These are phyloP conservation scores for Hirschioporus abietinus DNA, from an alignment of 768 basidiomycete species.

Conservation along the genomic window DNA sequence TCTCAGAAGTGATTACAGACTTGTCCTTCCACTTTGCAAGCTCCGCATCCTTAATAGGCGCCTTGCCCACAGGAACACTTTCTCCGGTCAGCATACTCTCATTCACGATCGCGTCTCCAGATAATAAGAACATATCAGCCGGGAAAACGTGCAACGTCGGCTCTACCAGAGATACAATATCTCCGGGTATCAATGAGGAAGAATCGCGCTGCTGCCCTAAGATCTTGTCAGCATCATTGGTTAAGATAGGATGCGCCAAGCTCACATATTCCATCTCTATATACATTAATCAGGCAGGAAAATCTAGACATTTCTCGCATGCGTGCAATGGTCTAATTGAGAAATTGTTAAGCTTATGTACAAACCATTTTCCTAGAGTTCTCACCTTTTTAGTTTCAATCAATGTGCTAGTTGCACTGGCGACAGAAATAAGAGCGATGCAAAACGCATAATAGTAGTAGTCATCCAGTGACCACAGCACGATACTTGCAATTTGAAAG, in stretches of 20 bases:
- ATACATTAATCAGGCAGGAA: constrained; percentile 67
- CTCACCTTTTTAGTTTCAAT: constrained; percentile 86
- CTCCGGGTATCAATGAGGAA: constrained; percentile 80
- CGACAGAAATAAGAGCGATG: constrained; percentile 84
- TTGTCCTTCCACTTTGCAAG: constrained; percentile 64
- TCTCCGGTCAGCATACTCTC: constrained; percentile 99
- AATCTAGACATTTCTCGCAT: constrained; percentile 98
- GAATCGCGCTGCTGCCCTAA: constrained; percentile 73
- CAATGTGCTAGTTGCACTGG: constrained; percentile 81
- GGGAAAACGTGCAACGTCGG: constrained; percentile 72
- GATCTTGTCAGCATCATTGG: constrained; percentile 5
- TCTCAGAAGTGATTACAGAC: constrained; percentile 53
- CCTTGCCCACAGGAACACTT: constrained; percentile 93
- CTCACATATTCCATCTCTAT: constrained; percentile 70
- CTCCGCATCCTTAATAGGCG: constrained; percentile 75
- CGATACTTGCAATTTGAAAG: constrained; percentile 93
- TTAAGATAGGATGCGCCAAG: constrained; percentile 7
- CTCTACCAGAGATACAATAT: constrained; percentile 84
- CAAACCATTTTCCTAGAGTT: not conserved
- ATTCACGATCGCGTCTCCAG: constrained; percentile 96
- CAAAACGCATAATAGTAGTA: constrained; percentile 98
- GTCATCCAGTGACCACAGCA: constrained; percentile 91
- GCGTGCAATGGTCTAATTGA: constrained; percentile 69
- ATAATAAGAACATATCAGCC: constrained; percentile 86
- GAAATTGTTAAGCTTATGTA: constrained; percentile 8